Conservation (phyloP, 371 early-diverging fungal species). For the Lichtheimia ramosa region DNA sequence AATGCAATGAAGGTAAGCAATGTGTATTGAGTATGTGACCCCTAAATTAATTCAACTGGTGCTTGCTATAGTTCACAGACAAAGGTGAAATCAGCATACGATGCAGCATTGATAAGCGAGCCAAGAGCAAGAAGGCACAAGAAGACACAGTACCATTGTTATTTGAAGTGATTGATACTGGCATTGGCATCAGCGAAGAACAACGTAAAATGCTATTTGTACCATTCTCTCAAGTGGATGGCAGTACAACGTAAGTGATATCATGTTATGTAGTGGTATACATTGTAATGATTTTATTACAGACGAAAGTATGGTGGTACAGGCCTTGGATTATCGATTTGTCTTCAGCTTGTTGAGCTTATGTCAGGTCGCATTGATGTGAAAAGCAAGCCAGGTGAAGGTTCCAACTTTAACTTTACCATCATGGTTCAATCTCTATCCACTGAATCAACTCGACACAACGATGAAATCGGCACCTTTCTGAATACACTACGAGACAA, state of each 20-base stretch:
- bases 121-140: neutral
- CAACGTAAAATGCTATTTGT: conserved; percentile 58
- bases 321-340: conserved; percentile 62
- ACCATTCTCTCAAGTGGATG: conserved; percentile 61
- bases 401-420: conserved; percentile 58
- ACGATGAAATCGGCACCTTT: conserved; percentile 6
- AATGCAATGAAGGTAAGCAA: conserved; percentile 33
- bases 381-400: conserved; percentile 49
- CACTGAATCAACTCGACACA: conserved; percentile 22
- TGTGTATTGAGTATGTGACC: neutral
- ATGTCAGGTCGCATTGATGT: conserved; percentile 61
- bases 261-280: too few species aligned
- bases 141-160: conserved; percentile 9
- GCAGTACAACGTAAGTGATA: conserved; percentile 47
- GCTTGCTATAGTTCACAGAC: neutral
- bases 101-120: conserved; percentile 24
- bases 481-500: conserved; percentile 18
- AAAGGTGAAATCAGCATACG: conserved; percentile 37
- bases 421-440: conserved; percentile 37
- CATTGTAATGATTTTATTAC: neutral
- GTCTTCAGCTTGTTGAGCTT: conserved; percentile 50
- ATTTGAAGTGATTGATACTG: conserved; percentile 51
- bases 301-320: conserved; percentile 66
- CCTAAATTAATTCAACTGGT: too few species aligned
- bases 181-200: conserved; percentile 59